A percentile compares a stretch with the other conserved stretches of the same genome.
These are phyloP conservation scores for Xylariales sp. DNA, from an alignment of 2,329 filamentous ascomycete genomes.

Conservation along the genomic window DNA sequence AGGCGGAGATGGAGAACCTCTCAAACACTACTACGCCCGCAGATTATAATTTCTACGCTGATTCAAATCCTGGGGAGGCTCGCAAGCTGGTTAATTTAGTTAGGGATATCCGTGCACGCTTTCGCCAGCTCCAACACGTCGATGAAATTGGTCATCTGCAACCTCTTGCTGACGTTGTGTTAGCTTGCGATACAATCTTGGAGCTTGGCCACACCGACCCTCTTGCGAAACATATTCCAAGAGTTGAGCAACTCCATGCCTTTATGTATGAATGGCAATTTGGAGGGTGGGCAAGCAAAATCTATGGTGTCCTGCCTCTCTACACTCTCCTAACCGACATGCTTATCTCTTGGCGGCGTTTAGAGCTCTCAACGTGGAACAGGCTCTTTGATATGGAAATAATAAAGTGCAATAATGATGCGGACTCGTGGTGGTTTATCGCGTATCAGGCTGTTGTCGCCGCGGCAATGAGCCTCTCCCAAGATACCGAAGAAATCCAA, in stretches of 20 bases:
- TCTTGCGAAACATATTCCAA: constrained; percentile 85
- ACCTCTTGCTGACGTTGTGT: constrained; percentile 81
- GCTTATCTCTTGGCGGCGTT: constrained; percentile 87
- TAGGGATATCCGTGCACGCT: constrained; percentile 75
- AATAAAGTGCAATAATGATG: constrained; percentile 78
- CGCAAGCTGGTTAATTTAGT: constrained; percentile 78
- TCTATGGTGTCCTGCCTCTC: constrained; percentile 74
- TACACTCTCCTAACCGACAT: constrained; percentile 84
- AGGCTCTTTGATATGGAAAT: constrained; percentile 87
- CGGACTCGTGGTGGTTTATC: constrained; percentile 94
- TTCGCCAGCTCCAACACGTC: constrained; percentile 74
- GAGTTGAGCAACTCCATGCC: constrained; percentile 86
- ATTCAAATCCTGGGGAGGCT: constrained; percentile 80
- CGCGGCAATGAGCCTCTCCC: constrained; percentile 74
- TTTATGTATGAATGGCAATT: constrained; percentile 94
- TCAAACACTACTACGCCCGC: constrained; percentile 52
- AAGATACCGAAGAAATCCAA: constrained; percentile 68
- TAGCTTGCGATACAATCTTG: constrained; percentile 79
- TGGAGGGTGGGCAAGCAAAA: constrained; percentile 83
- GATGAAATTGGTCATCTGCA: constrained; percentile 78
- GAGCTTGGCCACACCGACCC: constrained; percentile 83
- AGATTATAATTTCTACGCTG: constrained; percentile 89
- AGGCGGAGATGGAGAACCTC: constrained; percentile 67
- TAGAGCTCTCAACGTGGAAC: constrained; percentile 93
- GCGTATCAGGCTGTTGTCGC: constrained; percentile 91